phyloP scores from a whole-genome alignment of 306 rosid species.

The Lotus japonicus region DNA sequence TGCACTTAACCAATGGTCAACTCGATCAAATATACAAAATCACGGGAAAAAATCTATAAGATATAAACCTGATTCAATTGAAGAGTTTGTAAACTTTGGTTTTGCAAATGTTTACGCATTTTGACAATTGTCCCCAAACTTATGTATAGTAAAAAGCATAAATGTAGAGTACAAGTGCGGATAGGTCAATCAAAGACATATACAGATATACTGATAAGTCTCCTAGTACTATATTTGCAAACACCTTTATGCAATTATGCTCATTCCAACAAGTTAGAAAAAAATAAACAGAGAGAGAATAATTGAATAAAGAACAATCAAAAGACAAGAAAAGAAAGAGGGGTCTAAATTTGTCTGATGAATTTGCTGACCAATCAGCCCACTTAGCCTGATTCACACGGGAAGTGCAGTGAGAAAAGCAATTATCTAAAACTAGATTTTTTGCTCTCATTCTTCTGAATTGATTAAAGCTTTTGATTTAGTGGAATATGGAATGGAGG shows the following conservation, averaged over 20 bases:
- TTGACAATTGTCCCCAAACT: slow-evolving; percentile 19
- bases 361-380: slow-evolving; percentile 64
- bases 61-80: slow-evolving; percentile 4
- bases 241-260: slow-evolving; percentile 35
- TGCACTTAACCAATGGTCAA: background rate
- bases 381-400: slow-evolving; percentile 50
- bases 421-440: slow-evolving; percentile 26
- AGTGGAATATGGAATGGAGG: slow-evolving; percentile 56
- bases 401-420: slow-evolving; percentile 24
- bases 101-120: background rate
- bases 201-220: slow-evolving; percentile 29
- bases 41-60: background rate
- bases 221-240: background rate
- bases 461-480: slow-evolving; percentile 30
- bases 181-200: slow-evolving; percentile 28
- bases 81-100: background rate
- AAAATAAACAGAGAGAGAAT: slow-evolving; percentile 11
- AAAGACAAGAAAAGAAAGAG: slow-evolving; percentile 71
- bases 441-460: slow-evolving; percentile 25
- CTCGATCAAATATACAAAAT: background rate
- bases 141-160: slow-evolving; percentile 29
- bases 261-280: slow-evolving; percentile 21
- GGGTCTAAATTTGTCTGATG: slow-evolving; percentile 66
- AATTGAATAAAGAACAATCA: slow-evolving; percentile 25
- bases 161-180: slow-evolving; percentile 27